A percentile compares a stretch with the other conserved stretches of the same genome.
Conservation (phyloP, 768 basidiomycete species). For the Leucosporidium yakuticum region DNA sequence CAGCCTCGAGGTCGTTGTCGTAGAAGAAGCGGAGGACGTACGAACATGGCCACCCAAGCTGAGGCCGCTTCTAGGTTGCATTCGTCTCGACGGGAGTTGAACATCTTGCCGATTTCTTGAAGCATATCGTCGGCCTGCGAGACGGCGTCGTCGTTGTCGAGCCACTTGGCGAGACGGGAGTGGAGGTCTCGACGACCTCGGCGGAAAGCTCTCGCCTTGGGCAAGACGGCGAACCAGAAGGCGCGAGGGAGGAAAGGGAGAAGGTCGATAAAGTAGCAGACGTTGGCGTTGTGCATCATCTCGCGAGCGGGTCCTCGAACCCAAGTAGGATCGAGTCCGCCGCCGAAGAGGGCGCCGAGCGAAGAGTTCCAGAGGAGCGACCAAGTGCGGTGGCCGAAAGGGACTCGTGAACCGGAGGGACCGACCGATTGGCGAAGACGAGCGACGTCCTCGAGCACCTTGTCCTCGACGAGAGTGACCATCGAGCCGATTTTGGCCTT, state of each 20-base stretch:
- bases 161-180: not conserved
- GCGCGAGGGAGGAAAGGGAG: not conserved
- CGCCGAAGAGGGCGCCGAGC: not conserved
- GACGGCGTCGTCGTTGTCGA: not conserved
- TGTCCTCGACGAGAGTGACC: not conserved
- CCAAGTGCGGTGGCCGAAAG: not conserved
- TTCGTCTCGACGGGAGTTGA: not conserved
- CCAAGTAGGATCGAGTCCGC: not conserved
- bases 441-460: not conserved
- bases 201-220: not conserved
- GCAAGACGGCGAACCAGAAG: not conserved
- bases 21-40: not conserved
- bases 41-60: not conserved
- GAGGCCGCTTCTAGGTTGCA: not conserved
- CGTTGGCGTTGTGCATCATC: slow-evolving; percentile 1
- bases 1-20: not conserved
- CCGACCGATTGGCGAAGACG: not conserved
- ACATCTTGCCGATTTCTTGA: not conserved
- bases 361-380: not conserved
- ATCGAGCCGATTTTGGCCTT: not conserved
- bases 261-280: not conserved
- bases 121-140: not conserved
- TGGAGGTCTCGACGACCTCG: not conserved
- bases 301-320: not conserved
- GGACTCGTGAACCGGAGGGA: not conserved